Conservation (phyloP, 345 rosid species). For the Garcia nutans region DNA sequence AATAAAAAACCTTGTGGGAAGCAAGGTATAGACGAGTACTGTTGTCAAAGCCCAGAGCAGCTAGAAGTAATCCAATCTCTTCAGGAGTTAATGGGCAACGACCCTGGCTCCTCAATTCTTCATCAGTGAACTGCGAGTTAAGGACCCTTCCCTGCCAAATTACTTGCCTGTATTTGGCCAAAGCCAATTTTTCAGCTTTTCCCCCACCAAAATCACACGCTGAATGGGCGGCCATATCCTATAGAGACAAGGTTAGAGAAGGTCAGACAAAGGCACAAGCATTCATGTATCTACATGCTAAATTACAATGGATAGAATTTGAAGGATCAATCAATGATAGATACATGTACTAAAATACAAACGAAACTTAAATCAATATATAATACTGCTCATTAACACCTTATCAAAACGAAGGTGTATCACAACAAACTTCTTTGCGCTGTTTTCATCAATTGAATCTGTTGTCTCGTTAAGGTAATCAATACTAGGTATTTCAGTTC, state of each 20-base stretch:
- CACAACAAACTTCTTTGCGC: conserved; percentile 71
- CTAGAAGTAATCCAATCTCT: conserved; percentile 85
- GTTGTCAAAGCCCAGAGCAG: conserved; percentile 87
- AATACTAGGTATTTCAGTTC: conserved; percentile 30
- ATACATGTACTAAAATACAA: not conserved
- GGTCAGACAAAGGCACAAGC: not conserved
- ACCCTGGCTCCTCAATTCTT: conserved; percentile 83
- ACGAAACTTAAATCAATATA: not conserved
- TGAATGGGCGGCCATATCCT: conserved; percentile 99
- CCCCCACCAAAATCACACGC: conserved; percentile 99
- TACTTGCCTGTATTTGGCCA: conserved; percentile 84
- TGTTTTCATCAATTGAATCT: conserved; percentile 33
- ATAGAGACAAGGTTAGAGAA: conserved; percentile 21
- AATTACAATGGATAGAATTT: conserved; percentile 5
- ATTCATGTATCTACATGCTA: too few species aligned
- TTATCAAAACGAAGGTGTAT: conserved; percentile 96
- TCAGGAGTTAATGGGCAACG: conserved; percentile 97
- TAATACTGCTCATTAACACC: conserved; percentile 36
- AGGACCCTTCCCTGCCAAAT: conserved; percentile 97
- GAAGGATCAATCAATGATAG: not conserved
- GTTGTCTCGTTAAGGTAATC: conserved; percentile 34
- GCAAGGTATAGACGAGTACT: conserved; percentile 89
- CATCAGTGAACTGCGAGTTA: conserved; percentile 81
- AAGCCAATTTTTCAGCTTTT: conserved; percentile 79
- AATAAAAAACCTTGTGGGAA: conserved; percentile 70